Conservation (phyloP, 192 early-diverging fungal genomes). For the Backusella psychrophila region DNA sequence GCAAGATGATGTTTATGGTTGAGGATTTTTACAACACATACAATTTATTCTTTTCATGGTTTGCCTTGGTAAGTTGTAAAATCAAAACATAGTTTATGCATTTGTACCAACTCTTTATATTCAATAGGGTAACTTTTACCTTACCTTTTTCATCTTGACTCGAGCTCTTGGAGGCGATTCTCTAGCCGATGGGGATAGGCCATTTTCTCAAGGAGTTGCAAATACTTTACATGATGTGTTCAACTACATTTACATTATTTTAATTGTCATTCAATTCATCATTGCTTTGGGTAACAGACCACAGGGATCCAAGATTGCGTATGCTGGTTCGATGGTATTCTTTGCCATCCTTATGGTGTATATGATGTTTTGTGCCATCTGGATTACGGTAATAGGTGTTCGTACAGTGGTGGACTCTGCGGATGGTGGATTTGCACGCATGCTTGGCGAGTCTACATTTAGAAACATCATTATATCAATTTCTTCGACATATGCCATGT, state of each 20-base stretch:
- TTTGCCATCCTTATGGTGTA: slow-evolving; percentile 88
- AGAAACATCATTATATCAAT: slow-evolving; percentile 63
- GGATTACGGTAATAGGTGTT: slow-evolving; percentile 60
- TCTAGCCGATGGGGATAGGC: slow-evolving; percentile 1
- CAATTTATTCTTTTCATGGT: slow-evolving; percentile 89
- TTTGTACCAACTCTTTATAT: neutral
- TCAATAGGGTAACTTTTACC: slow-evolving; percentile 59
- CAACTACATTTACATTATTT: slow-evolving; percentile 51
- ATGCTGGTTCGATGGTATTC: slow-evolving; percentile 69
- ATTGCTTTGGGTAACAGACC: slow-evolving; percentile 93
- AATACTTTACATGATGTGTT: slow-evolving; percentile 38
- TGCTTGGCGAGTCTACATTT: slow-evolving; percentile 69
- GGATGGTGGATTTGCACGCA: slow-evolving; percentile 52
- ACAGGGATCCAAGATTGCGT: slow-evolving; percentile 77
- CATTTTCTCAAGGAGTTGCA: slow-evolving; percentile 41
- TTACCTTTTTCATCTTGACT: slow-evolving; percentile 53
- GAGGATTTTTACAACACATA: slow-evolving; percentile 84
- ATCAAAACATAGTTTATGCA: no score
- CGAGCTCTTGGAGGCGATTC: slow-evolving; percentile 31
- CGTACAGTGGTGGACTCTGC: slow-evolving; percentile 47
- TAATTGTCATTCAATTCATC: slow-evolving; percentile 81
- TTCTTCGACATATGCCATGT: slow-evolving; percentile 65
- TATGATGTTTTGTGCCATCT: slow-evolving; percentile 80
- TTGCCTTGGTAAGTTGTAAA: slow-evolving; percentile 59
- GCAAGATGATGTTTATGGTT: slow-evolving; percentile 72